A percentile compares a stretch with the other conserved stretches of the same genome.
phyloP scores from a whole-genome alignment of 2,329 filamentous ascomycete species.

The Aspergillus japonicus region DNA sequence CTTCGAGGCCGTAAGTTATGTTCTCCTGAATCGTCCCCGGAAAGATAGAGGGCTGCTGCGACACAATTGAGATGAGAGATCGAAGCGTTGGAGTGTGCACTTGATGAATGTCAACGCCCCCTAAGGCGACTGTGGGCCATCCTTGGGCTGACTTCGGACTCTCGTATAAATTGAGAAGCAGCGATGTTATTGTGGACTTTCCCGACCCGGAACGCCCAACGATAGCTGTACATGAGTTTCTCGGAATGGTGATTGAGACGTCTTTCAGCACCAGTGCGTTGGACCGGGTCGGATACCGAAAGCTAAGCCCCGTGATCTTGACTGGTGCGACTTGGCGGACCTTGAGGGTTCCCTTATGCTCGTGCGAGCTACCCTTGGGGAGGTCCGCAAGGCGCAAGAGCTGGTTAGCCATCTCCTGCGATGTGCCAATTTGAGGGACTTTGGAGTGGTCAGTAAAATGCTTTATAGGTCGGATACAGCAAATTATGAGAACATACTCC shows the following conservation, averaged over 20 bases:
- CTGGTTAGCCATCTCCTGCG: conserved; percentile 68
- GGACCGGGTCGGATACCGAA: conserved; percentile 66
- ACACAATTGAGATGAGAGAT: conserved; percentile 59
- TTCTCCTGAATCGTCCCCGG: conserved; percentile 45
- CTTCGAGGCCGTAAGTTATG: conserved; percentile 72
- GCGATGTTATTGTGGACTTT: conserved; percentile 77
- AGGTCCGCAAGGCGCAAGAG: conserved; percentile 70
- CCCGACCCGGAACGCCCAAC: conserved; percentile 86
- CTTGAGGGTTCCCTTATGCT: conserved; percentile 52
- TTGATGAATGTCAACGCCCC: conserved; percentile 54
- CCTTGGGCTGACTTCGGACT: conserved; percentile 23
- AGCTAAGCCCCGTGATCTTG: conserved; percentile 62
- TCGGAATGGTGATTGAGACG: conserved; percentile 64
- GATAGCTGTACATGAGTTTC: conserved; percentile 69
- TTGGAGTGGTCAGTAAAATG: conserved; percentile 1
- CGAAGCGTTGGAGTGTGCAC: conserved; percentile 63
- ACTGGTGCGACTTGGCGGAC: conserved; percentile 51
- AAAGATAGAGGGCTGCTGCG: conserved; percentile 64
- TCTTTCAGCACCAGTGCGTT: conserved; percentile 57
- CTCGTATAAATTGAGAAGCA: conserved; percentile 72
- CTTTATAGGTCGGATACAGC: neutral
- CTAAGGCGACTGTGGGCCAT: conserved; percentile 51
- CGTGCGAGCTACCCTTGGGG: conserved; percentile 55
- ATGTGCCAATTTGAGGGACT: conserved; percentile 76
- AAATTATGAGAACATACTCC: conserved; percentile 42